phyloP scores from a whole-genome alignment of 306 rosid genomes.

The Heteromeles arbutifolia region DNA sequence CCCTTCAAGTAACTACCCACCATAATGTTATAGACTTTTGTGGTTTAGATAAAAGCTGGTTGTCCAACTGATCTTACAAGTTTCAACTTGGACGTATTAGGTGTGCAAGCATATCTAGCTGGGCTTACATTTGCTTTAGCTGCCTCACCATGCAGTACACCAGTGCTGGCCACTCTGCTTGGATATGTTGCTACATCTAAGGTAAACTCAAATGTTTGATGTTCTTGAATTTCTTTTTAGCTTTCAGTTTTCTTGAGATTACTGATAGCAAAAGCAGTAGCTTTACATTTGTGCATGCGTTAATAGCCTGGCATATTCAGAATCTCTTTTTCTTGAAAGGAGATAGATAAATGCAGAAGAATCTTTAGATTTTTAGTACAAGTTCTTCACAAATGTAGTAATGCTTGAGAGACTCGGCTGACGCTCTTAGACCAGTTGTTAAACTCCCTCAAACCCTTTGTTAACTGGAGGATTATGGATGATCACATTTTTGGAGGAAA shows the following conservation, averaged over 20 bases:
- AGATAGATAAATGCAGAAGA: no score
- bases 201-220: constrained; percentile 37
- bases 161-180: constrained; percentile 75
- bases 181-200: constrained; percentile 95
- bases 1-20: constrained; percentile 64
- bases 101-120: constrained; percentile 92
- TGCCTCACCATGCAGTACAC: constrained; percentile 96
- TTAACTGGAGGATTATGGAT: no score
- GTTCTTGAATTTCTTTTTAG: not conserved
- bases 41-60: not conserved
- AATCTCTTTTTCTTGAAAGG: no score
- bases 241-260: not conserved
- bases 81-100: constrained; percentile 30
- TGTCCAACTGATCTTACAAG: constrained; percentile 2
- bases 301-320: not conserved
- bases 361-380: no score
- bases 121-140: constrained; percentile 97
- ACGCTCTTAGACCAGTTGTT: no score
- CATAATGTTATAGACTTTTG: not conserved
- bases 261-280: not conserved
- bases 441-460: no score
- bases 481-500: not conserved
- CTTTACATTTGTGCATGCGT: not conserved
- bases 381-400: no score
- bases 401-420: no score